A percentile compares a stretch with the other conserved stretches of the same genome.
Evolutionary conservation across 306 rosid genomes (phyloP).

Genomic region (Elaeagnus macrophylla): DNA sequence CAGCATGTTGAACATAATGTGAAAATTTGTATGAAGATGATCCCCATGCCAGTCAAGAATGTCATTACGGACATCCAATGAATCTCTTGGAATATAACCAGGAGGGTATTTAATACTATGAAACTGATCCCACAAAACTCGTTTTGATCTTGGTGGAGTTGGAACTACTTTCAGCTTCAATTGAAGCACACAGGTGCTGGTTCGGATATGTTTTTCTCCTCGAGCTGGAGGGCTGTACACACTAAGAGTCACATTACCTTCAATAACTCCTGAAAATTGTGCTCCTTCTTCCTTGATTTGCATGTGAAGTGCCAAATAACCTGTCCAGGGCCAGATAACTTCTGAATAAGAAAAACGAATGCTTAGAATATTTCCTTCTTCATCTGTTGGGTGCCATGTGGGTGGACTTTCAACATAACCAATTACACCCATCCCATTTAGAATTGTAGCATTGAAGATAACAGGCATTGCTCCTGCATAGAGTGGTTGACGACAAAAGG

Average conservation of each 20-base stretch:
- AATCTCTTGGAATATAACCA: conserved; percentile 95
- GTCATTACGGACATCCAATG: conserved; percentile 95
- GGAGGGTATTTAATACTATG: conserved; percentile 95
- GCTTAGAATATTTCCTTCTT: conserved; percentile 84
- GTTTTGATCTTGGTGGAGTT: no score
- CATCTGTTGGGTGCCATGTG: conserved; percentile 80
- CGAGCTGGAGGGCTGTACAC: conserved; percentile 63
- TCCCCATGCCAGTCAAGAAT: conserved; percentile 99
- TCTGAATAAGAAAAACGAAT: conserved; percentile 81
- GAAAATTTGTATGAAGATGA: conserved; percentile 91
- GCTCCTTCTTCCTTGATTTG: conserved; percentile 95
- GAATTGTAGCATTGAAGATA: conserved; percentile 88
- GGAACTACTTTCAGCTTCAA: no score
- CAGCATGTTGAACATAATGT: conserved; percentile 92
- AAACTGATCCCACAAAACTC: conserved; percentile 28
- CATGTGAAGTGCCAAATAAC: conserved; percentile 85
- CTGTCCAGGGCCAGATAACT: conserved; percentile 98
- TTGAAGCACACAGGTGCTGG: no score
- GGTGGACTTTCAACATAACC: conserved; percentile 82
- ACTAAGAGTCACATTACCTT: conserved; percentile 80
- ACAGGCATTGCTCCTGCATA: conserved; percentile 97
- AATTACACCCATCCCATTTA: conserved; percentile 93
- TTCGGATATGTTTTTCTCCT: no score
- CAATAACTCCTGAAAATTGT: conserved; percentile 74
- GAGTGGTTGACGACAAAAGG: conserved; percentile 95